Base-by-base conservation (phyloP, 2,329 filamentous ascomycete genomes). In the Beauveria sp. region DNA sequence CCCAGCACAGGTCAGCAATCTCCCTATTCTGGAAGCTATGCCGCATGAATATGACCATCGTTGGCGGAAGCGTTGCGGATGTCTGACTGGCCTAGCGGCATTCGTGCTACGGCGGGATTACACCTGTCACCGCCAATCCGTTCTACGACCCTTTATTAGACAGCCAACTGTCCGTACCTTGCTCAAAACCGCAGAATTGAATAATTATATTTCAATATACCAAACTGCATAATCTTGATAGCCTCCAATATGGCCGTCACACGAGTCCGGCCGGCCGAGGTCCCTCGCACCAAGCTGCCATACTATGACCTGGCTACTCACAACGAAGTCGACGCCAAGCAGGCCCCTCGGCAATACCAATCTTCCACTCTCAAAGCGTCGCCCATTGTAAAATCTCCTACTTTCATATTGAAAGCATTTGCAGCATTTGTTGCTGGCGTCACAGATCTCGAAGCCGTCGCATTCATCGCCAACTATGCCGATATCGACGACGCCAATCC, bases 51-150 rank as follows among this genome's bases (percentile, higher is more conserved):
- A 51, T 55, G 22, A 55, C 51, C 42, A 50, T 34, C 30, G 30
- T 26, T 55, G 30, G 22, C 34, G 58, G 43, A 16, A 61, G 43
- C 22, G 7, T 50, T 42, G 42, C 24, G 55, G 22, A 55, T 60
- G 45, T 50, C 58, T 61, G 51, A 55, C 58, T 42, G 51, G 45
- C 43, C 43, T 55, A 61, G 58, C 58, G 58, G 58, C 40, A 60
- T 60, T 60, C 58, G 22, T 52, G 20, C 58, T 20, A 38, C 42
- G 49, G 43, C 58, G 58, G 58, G 51, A 61, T 61, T 61, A 50
- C 58, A 55, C 14, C 51, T 55, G 58, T 61, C 49, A 54, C 51
- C 58, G 28, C 42, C 58, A 61, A 55, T 34, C 58, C 58, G 51
- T 5, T 12, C 22, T 20, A 34, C 18, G 51, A 26, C 51, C 49